Evolutionary conservation across 2,329 filamentous ascomycete genomes (phyloP).

Genomic region (Epichloe amarillans): DNA sequence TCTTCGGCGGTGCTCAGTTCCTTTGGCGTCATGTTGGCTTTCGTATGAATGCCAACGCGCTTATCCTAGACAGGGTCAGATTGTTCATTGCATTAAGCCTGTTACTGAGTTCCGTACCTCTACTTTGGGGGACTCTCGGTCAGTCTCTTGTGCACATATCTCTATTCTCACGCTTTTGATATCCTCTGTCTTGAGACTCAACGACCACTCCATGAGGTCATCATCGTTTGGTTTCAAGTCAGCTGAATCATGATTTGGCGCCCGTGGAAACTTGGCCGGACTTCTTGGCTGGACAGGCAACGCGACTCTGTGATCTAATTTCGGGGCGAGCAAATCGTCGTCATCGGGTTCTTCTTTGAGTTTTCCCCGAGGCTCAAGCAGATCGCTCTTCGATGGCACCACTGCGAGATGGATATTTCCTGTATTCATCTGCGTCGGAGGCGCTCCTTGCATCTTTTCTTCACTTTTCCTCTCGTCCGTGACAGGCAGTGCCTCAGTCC

Average conservation of each 20-base stretch:
- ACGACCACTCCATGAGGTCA: neutral
- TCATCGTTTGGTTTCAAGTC: neutral
- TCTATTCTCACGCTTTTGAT: neutral
- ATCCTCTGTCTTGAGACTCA: neutral
- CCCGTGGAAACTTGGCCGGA: neutral
- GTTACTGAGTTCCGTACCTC: neutral
- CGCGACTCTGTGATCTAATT: neutral
- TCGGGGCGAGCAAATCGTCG: neutral
- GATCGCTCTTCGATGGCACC: neutral
- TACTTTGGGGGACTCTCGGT: neutral
- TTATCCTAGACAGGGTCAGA: constrained; percentile 1
- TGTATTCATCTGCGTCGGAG: neutral
- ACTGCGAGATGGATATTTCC: neutral
- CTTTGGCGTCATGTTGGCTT: neutral
- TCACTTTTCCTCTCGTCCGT: neutral
- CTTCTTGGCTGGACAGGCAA: neutral
- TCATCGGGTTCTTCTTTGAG: neutral
- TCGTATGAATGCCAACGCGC: neutral
- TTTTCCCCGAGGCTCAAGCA: neutral
- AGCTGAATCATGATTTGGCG: neutral
- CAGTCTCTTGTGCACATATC: neutral
- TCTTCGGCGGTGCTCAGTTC: neutral
- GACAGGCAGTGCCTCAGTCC: neutral
- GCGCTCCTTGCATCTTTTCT: neutral
- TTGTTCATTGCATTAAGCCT: neutral